Conservation (phyloP, 306 rosid species). For the Quercus aquifolioides region DNA sequence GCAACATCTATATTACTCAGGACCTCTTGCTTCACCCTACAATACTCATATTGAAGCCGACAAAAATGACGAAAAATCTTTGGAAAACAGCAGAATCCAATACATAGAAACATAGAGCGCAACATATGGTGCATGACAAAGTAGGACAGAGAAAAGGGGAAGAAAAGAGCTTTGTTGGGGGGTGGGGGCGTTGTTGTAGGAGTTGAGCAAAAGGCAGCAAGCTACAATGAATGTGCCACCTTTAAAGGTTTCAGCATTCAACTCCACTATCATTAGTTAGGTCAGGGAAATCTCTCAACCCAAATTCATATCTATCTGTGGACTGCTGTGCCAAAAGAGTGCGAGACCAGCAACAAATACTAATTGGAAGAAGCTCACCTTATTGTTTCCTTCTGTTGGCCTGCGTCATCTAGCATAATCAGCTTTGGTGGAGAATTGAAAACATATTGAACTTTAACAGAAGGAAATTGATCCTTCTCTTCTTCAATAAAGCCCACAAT, state of each 20-base stretch:
- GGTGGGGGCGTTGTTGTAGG: no score
- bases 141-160: background rate
- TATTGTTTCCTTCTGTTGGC: constrained; percentile 77
- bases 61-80: background rate
- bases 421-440: constrained; percentile 93
- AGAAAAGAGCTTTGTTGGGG: no score
- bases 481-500: constrained; percentile 91
- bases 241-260: background rate
- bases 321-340: no score
- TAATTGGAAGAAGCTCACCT: constrained; percentile 41
- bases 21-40: background rate
- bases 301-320: background rate
- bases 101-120: background rate
- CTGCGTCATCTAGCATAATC: constrained; percentile 74
- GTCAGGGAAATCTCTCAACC: background rate
- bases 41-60: background rate
- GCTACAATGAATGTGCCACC: background rate
- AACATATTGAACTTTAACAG: constrained; percentile 67
- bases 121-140: background rate
- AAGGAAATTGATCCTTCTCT: constrained; percentile 70
- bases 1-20: background rate
- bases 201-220: background rate
- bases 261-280: background rate
- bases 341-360: background rate
- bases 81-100: background rate